These are phyloP conservation scores for Maudiozyma barnettii DNA, from an alignment of 805 yeast species.

Conservation along the genomic window DNA sequence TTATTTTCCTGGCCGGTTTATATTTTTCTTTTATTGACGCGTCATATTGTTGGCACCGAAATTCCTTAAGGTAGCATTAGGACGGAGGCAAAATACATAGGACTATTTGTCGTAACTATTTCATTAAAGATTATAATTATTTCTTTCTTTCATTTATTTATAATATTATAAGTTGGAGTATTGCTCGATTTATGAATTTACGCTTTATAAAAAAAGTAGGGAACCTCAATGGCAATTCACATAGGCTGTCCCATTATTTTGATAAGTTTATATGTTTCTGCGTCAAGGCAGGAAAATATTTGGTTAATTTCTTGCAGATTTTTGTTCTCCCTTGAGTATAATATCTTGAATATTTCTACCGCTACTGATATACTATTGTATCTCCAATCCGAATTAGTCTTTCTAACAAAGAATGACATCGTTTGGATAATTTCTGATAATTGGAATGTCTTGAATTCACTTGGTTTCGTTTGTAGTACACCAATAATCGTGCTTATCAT, in stretches of 20 bases:
- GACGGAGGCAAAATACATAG: too few relatives aligned
- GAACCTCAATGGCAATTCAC: not conserved
- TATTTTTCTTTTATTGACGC: too few relatives aligned
- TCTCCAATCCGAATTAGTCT: conserved; percentile 15
- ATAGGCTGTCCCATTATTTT: conserved; percentile 1
- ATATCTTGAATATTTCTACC: conserved; percentile 5
- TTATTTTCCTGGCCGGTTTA: too few relatives aligned
- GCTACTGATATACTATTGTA: conserved; percentile 13
- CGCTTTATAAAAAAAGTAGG: too few relatives aligned
- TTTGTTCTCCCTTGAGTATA: not conserved
- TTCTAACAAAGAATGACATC: conserved; percentile 11
- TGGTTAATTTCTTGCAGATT: conserved; percentile 1
- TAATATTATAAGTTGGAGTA: too few relatives aligned
- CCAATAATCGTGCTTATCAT: conserved; percentile 3
- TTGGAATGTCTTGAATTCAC: conserved; percentile 9
- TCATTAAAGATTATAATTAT: too few relatives aligned
- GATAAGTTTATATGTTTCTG: conserved; percentile 2
- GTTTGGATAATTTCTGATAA: conserved; percentile 19
- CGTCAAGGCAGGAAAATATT: conserved; percentile 6
- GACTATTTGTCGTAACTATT: too few relatives aligned
- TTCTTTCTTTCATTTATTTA: too few relatives aligned
- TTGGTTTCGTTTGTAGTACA: not conserved
- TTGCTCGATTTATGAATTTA: too few relatives aligned
- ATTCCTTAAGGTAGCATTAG: too few relatives aligned
- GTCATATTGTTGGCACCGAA: too few relatives aligned